Conservation (phyloP, 2,329 filamentous ascomycete species). For the Pseudocercospora fuligena region DNA sequence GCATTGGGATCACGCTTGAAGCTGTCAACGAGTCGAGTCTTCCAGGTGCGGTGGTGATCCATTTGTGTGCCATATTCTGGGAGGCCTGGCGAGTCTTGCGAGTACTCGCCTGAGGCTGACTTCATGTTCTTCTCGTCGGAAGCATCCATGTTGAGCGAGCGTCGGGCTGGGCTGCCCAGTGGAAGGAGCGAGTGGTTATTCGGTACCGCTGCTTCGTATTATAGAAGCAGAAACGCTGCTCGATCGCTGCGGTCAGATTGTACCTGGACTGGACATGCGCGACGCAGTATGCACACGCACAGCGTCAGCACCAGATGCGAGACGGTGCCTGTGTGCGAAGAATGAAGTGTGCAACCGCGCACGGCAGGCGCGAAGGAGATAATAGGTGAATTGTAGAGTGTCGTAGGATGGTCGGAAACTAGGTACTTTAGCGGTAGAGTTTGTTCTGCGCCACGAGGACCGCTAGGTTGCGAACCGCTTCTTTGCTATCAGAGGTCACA, state of each 20-base stretch:
- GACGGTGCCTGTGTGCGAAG: background rate
- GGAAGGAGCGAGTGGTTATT: constrained; percentile 4
- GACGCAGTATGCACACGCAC: background rate
- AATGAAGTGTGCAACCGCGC: constrained; percentile 11
- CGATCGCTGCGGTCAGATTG: background rate
- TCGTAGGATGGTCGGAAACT: background rate
- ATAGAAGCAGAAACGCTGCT: background rate
- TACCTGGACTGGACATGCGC: background rate
- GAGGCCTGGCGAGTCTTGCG: constrained; percentile 19
- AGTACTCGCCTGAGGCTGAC: constrained; percentile 24
- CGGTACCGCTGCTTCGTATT: constrained; percentile 1
- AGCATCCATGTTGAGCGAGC: constrained; percentile 23
- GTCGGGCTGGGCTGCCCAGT: background rate
- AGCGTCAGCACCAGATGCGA: constrained; percentile 4
- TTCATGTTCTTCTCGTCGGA: constrained; percentile 27
- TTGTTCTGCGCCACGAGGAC: background rate
- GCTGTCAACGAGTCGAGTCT: constrained; percentile 58
- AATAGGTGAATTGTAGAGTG: background rate
- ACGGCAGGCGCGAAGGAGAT: constrained; percentile 11
- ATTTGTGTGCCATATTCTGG: constrained; percentile 36
- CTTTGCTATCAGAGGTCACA: background rate
- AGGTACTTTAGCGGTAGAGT: background rate
- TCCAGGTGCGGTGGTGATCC: constrained; percentile 29
- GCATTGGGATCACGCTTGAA: constrained; percentile 68
- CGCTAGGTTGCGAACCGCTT: background rate